phyloP scores from a whole-genome alignment of 352 stramenopile genomes.

The Phytophthora kernoviae region DNA sequence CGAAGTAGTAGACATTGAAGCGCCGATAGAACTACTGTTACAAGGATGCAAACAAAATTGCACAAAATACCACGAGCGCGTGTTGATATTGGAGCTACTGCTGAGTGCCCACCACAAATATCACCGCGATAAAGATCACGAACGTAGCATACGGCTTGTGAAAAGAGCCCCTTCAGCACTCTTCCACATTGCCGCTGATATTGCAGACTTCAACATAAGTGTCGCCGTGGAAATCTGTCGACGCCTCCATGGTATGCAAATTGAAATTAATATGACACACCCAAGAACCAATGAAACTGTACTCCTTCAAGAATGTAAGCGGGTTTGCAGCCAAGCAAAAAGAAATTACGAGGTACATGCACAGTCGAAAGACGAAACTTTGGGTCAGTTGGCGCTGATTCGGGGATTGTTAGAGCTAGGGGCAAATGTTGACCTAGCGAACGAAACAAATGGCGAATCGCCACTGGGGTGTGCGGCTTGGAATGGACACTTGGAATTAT shows the following conservation, averaged over 20 bases:
- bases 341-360: not conserved
- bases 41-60: constrained; percentile 21
- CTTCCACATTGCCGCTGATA: constrained; percentile 54
- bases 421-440: constrained; percentile 58
- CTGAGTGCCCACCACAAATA: constrained; percentile 1
- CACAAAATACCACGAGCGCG: constrained; percentile 20
- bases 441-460: constrained; percentile 54
- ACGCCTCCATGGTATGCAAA: constrained; percentile 33
- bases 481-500: constrained; percentile 46
- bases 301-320: constrained; percentile 65
- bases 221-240: constrained; percentile 61
- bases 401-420: constrained; percentile 54
- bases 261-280: constrained; percentile 60
- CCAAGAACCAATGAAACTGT: constrained; percentile 45
- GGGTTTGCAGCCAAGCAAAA: constrained; percentile 30
- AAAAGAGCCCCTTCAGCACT: constrained; percentile 37
- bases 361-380: constrained; percentile 1
- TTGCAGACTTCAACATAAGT: constrained; percentile 52
- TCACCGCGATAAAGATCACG: not conserved
- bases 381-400: constrained; percentile 42
- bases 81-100: constrained; percentile 27
- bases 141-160: not conserved
- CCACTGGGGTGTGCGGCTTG: constrained; percentile 56
- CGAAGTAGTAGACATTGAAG: constrained; percentile 16
- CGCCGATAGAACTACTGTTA: constrained; percentile 25